These are phyloP conservation scores for Ophiostoma himal-ulmi DNA, from an alignment of 2,329 filamentous ascomycete genomes.

Conservation along the genomic window DNA sequence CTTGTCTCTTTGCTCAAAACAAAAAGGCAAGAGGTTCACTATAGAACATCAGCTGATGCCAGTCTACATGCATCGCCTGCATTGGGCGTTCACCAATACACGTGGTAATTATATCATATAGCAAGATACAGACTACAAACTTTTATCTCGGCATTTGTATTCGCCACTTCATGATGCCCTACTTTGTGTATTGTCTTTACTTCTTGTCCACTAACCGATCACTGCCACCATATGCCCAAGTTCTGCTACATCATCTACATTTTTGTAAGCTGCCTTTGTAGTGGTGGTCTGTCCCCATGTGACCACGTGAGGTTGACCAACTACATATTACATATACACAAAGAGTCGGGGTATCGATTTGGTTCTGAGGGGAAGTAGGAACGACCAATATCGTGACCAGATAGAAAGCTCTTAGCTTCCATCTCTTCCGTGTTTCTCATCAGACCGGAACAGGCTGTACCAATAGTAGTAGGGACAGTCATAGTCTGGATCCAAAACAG, in stretches of 20 bases:
- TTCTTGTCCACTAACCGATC: too few relatives aligned
- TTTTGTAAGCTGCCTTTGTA: neutral
- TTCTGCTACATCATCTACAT: neutral
- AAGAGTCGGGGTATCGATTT: neutral
- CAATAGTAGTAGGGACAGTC: neutral
- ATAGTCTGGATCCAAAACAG: neutral
- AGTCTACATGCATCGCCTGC: too few relatives aligned
- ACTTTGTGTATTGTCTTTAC: too few relatives aligned
- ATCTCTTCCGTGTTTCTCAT: neutral
- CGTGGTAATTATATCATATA: too few relatives aligned
- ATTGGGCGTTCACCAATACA: too few relatives aligned
- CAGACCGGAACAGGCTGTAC: slow-evolving; percentile 5
- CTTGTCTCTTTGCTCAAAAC: too few relatives aligned
- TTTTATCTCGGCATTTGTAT: neutral
- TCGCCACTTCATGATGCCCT: neutral
- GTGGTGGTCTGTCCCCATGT: neutral
- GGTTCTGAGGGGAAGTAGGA: neutral
- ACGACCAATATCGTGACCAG: neutral
- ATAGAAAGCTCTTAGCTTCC: slow-evolving; percentile 4
- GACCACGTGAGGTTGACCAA: neutral
- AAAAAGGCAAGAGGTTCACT: too few relatives aligned
- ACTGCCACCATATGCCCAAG: neutral
- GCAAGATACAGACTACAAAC: too few relatives aligned
- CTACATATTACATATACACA: neutral
- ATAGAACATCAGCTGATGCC: too few relatives aligned